Conservation (phyloP, 768 basidiomycete genomes). For the Macrolepiota dolichaula region DNA sequence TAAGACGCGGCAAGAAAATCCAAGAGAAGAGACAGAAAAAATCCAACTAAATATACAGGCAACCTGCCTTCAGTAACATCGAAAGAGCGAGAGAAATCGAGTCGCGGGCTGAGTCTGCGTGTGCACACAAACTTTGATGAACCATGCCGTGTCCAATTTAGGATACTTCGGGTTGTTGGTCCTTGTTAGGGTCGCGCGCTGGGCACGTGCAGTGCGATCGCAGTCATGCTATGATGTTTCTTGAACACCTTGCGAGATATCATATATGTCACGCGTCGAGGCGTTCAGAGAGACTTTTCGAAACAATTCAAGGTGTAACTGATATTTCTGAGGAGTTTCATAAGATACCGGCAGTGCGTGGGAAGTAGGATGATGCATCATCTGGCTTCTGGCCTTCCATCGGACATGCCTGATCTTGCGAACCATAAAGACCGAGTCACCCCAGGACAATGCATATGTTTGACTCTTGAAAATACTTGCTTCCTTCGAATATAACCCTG, state of each 20-base stretch:
- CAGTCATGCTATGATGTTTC: not conserved
- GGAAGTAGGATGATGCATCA: not conserved
- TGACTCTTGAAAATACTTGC: not conserved
- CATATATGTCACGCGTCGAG: not conserved
- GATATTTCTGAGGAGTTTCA: not conserved
- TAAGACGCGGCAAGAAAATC: not conserved
- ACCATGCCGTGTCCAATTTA: not conserved
- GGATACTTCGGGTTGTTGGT: not conserved
- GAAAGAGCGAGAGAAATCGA: not conserved
- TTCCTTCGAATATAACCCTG: not conserved
- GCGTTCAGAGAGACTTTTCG: not conserved
- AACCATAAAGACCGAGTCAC: not conserved
- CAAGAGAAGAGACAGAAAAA: not conserved
- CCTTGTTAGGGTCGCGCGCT: constrained; percentile 7
- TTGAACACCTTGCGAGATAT: not conserved
- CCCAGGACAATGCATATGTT: not conserved
- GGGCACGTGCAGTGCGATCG: not conserved
- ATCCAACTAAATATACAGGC: constrained; percentile 1
- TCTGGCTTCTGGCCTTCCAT: not conserved
- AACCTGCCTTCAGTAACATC: constrained; percentile 2
- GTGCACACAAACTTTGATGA: not conserved
- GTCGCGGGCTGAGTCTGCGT: constrained; percentile 2
- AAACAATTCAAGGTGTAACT: not conserved
- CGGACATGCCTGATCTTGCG: not conserved
- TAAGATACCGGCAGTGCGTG: not conserved